Evolutionary conservation across 75 land plant genomes (phyloP).

Genomic region (Chamaecyparis obtusa): DNA sequence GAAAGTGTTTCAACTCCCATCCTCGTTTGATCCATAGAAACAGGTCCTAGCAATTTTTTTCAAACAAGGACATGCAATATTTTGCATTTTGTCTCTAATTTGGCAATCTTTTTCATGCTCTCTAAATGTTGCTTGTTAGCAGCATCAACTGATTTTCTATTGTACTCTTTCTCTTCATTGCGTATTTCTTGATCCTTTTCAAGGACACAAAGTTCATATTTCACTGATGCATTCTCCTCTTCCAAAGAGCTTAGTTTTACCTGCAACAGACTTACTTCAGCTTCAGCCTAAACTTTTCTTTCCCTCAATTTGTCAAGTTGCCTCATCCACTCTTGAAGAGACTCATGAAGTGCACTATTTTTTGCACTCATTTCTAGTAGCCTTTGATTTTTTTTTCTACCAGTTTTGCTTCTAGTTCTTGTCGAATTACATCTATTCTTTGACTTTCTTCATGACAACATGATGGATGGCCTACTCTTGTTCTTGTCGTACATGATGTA

Average conservation of each 20-base stretch:
- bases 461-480: slow-evolving; percentile 56
- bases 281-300: slow-evolving; percentile 47
- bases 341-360: slow-evolving; percentile 37
- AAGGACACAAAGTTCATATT: slow-evolving; percentile 68
- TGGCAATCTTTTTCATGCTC: slow-evolving; percentile 60
- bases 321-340: slow-evolving; percentile 51
- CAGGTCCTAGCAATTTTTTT: no score
- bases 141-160: slow-evolving; percentile 45
- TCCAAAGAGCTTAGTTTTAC: slow-evolving; percentile 53
- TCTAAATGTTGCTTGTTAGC: slow-evolving; percentile 67
- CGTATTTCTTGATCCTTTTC: slow-evolving; percentile 75
- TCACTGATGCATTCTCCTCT: slow-evolving; percentile 58
- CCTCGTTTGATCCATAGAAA: no score
- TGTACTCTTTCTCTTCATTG: slow-evolving; percentile 64
- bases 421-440: slow-evolving; percentile 45
- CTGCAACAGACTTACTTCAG: slow-evolving; percentile 43
- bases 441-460: slow-evolving; percentile 32
- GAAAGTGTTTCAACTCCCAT: no score
- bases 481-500: slow-evolving; percentile 44
- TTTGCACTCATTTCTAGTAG: slow-evolving; percentile 35
- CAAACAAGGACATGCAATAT: no score
- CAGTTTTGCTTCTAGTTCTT: slow-evolving; percentile 49
- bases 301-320: slow-evolving; percentile 39
- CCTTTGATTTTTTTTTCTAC: slow-evolving; percentile 30
- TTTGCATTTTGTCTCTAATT: no score